phyloP scores from a whole-genome alignment of 306 rosid species.

The Pterocarpus macrocarpus region DNA sequence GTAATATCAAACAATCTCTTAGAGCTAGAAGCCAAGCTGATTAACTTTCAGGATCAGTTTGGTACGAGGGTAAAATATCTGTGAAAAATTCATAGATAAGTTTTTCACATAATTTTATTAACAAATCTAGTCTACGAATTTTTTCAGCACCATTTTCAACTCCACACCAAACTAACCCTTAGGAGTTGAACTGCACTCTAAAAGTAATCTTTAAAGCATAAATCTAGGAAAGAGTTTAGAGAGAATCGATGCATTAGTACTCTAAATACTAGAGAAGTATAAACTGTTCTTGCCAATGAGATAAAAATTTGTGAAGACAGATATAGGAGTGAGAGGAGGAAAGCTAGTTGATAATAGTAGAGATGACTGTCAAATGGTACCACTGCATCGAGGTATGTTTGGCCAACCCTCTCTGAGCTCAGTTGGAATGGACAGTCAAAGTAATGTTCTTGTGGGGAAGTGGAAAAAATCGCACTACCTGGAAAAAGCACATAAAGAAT shows the following conservation, averaged over 20 bases:
- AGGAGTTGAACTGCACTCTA: not conserved
- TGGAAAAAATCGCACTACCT: constrained; percentile 76
- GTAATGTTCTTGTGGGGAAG: constrained; percentile 92
- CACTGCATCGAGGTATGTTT: constrained; percentile 89
- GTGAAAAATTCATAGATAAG: no score
- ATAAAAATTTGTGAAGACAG: not conserved
- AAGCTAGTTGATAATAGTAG: constrained; percentile 5
- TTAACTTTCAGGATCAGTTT: not conserved
- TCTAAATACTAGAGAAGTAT: not conserved
- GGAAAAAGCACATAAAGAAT: constrained; percentile 37
- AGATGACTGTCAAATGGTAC: constrained; percentile 51
- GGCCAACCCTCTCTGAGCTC: constrained; percentile 84
- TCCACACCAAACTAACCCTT: no score
- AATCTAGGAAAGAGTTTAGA: not conserved
- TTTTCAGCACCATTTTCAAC: no score
- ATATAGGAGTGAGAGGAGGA: not conserved
- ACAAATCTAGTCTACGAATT: no score
- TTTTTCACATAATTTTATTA: no score
- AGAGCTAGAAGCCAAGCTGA: not conserved
- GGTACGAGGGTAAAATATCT: no score
- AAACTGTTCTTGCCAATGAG: not conserved
- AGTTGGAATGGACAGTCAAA: constrained; percentile 94
- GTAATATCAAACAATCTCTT: not conserved
- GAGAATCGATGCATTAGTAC: not conserved
- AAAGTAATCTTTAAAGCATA: not conserved